Conservation (phyloP, 225 moss, liverwort and hornwort genomes). For the Ulota crispa region DNA sequence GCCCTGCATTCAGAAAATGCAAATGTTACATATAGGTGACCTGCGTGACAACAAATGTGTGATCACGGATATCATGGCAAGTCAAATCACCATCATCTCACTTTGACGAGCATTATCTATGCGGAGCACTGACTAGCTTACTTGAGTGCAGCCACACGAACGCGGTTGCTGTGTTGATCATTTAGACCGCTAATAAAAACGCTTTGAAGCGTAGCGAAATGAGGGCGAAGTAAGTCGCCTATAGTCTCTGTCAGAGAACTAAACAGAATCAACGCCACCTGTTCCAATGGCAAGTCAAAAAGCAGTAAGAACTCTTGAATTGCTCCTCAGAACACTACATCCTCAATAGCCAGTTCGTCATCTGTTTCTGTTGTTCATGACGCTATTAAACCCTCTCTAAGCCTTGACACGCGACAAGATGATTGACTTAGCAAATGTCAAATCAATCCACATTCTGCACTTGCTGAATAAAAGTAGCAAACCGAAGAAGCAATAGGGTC, state of each 20-base stretch:
- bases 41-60: background rate
- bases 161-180: conserved; percentile 95
- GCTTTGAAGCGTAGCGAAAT: conserved; percentile 89
- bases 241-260: conserved; percentile 98
- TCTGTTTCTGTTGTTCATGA: background rate
- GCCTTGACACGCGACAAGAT: background rate
- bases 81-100: background rate
- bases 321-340: background rate
- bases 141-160: conserved; percentile 93
- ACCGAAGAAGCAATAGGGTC: background rate
- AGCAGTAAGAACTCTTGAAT: conserved; percentile 14
- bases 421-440: too few species aligned
- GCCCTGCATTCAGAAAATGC: conserved; percentile 61
- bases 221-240: conserved; percentile 92
- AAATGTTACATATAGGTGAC: background rate
- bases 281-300: conserved; percentile 27
- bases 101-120: conserved; percentile 10
- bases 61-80: background rate
- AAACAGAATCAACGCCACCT: conserved; percentile 97
- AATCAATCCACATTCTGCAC: conserved; percentile 10
- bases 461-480: conserved; percentile 9
- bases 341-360: background rate
- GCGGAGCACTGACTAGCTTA: conserved; percentile 39
- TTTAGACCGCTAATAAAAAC: conserved; percentile 93
- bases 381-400: background rate